phyloP scores from a whole-genome alignment of 2,329 filamentous ascomycete genomes.

The Cryphonectria japonica region DNA sequence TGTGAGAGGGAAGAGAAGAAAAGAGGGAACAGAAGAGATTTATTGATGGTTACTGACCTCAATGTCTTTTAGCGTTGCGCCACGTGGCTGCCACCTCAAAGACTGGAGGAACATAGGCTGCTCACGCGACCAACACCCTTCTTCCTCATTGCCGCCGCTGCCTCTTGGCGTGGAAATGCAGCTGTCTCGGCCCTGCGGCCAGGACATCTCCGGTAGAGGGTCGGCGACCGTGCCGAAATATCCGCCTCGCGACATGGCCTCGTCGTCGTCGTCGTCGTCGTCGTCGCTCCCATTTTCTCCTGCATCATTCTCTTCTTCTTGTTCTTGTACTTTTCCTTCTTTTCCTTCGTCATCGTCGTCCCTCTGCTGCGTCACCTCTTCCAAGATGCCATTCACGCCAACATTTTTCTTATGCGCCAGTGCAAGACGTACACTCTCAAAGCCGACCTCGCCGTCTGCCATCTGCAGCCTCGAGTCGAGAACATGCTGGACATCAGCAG shows the following conservation, averaged over 20 bases:
- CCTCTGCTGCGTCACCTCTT: neutral
- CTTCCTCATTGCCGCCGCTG: neutral
- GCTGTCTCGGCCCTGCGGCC: conserved; percentile 8
- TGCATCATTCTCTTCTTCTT: neutral
- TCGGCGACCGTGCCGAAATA: conserved; percentile 20
- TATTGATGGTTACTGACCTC: neutral
- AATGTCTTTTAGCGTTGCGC: neutral
- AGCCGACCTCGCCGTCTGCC: neutral
- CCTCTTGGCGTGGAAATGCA: conserved; percentile 9
- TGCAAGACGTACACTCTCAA: neutral
- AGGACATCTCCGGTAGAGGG: conserved; percentile 18
- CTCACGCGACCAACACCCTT: neutral
- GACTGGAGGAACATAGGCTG: neutral
- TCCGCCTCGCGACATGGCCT: conserved; percentile 7
- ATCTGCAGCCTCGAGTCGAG: neutral
- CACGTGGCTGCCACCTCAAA: neutral
- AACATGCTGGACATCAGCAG: neutral
- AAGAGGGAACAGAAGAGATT: neutral
- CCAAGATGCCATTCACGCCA: neutral
- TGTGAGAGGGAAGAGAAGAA: neutral
- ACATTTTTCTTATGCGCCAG: neutral
- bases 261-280: conserved; percentile 3
- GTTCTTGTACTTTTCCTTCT: too few species aligned
- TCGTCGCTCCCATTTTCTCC: too few species aligned
- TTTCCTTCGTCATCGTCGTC: neutral